A percentile compares a stretch with the other conserved stretches of the same genome.
These are phyloP conservation scores for Nothopassalora personata DNA, from an alignment of 2,329 filamentous ascomycete species.

Conservation along the genomic window DNA sequence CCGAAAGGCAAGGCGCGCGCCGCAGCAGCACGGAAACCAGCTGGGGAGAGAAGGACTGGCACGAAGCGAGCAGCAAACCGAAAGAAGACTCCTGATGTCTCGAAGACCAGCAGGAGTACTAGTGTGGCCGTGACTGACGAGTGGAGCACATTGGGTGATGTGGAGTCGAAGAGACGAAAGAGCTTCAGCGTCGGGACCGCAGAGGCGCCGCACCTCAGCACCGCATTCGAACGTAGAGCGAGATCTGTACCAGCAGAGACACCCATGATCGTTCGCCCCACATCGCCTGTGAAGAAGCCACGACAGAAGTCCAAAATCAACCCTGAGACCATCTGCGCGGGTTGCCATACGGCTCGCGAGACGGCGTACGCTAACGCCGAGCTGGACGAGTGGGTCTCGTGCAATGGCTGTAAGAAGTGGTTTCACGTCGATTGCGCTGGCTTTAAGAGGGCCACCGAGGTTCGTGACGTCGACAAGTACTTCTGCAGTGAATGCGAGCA, in stretches of 20 bases:
- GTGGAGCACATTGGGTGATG: slow-evolving; percentile 9
- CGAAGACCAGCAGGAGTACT: slow-evolving; percentile 28
- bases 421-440: slow-evolving; percentile 64
- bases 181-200: slow-evolving; percentile 20
- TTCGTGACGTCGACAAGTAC: slow-evolving; percentile 63
- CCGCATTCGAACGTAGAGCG: slow-evolving; percentile 8
- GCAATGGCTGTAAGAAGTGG: slow-evolving; percentile 64
- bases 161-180: slow-evolving; percentile 20
- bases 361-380: slow-evolving; percentile 44
- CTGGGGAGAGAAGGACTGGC: slow-evolving; percentile 35
- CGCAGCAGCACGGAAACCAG: slow-evolving; percentile 32
- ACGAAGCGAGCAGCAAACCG: slow-evolving; percentile 24
- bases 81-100: slow-evolving; percentile 33
- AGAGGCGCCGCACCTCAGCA: not conserved
- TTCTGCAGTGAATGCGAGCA: slow-evolving; percentile 58
- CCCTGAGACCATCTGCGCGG: slow-evolving; percentile 49
- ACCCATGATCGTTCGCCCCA: slow-evolving; percentile 23
- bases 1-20: slow-evolving; percentile 44
- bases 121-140: slow-evolving; percentile 1
- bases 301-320: slow-evolving; percentile 20
- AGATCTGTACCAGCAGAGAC: slow-evolving; percentile 28
- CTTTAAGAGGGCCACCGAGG: slow-evolving; percentile 59
- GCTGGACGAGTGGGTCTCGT: slow-evolving; percentile 60
- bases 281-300: slow-evolving; percentile 26
- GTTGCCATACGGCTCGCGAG: slow-evolving; percentile 52